These are phyloP conservation scores for Cryptococcus sp. DNA, from an alignment of 1,284 basidiomycete species.

Conservation along the genomic window DNA sequence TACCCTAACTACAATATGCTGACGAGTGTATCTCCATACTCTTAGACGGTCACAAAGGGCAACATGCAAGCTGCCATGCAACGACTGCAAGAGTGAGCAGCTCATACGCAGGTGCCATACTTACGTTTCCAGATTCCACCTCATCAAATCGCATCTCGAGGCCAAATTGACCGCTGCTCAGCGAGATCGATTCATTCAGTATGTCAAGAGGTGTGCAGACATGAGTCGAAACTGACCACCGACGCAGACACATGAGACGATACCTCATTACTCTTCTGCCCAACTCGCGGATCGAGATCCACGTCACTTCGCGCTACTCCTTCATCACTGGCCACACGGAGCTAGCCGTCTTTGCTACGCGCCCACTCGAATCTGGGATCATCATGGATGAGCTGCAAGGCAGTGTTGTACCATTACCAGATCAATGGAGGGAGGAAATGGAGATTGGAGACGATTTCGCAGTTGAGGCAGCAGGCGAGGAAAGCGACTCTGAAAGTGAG, in stretches of 20 bases:
- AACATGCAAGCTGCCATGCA: slow-evolving; percentile 30
- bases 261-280: slow-evolving; percentile 45
- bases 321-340: slow-evolving; percentile 46
- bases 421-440: slow-evolving; percentile 46
- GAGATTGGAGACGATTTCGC: slow-evolving; percentile 43
- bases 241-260: slow-evolving; percentile 41
- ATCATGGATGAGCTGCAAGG: slow-evolving; percentile 47
- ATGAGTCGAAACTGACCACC: not conserved
- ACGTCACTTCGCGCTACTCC: slow-evolving; percentile 45
- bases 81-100: slow-evolving; percentile 33
- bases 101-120: not conserved
- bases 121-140: slow-evolving; percentile 28
- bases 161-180: slow-evolving; percentile 34
- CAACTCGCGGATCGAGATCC: slow-evolving; percentile 47
- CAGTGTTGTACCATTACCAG: slow-evolving; percentile 42
- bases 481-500: slow-evolving; percentile 28
- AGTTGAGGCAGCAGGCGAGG: slow-evolving; percentile 28
- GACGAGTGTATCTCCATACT: not conserved
- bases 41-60: slow-evolving; percentile 29
- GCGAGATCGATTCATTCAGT: slow-evolving; percentile 39
- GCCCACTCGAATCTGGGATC: slow-evolving; percentile 29
- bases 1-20: not conserved
- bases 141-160: slow-evolving; percentile 40
- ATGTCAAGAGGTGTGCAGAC: slow-evolving; percentile 1
- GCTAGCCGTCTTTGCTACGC: slow-evolving; percentile 48